Base-by-base conservation (phyloP, 2,329 filamentous ascomycete species). In the Verticillium isaacii region DNA sequence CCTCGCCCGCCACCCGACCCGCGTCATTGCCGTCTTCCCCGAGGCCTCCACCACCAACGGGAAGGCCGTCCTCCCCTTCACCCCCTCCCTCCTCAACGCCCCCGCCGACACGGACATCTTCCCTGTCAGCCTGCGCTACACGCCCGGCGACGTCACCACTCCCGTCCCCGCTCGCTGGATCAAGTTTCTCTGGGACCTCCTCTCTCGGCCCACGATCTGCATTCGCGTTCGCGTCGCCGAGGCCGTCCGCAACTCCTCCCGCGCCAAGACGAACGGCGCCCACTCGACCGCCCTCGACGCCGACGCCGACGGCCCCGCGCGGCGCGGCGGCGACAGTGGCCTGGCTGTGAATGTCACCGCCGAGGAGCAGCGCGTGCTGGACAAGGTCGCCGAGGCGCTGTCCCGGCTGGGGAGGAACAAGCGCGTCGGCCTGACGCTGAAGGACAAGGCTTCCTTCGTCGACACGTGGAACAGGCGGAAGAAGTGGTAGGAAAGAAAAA, bases 1-100 rank as follows among this genome's bases (percentile, higher is more conserved):
- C 5, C 72, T 93, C 12, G 76, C 80, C 36, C 80, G 84, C 62
- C 85, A 96, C 72, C 92, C 92, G 0, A 82, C 85, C 62, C 87
- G 92, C 56, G 85, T 92, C 63, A 85, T 98, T 65, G 92, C 89
- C 64, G 87, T 97, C 1, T 97, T 98, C 73, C 94, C 95, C 14
- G 95, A 99, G 77, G 94, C 90, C 75, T 95, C 90, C 5, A 96
- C 95, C 1, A 97, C 92, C 55, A 99, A 99, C 72, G 94, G 94
- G 65, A 89, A 91, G 67, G 95, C 90, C 5, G 93, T 98, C 65
- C 77, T 99, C 14, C 91, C 92, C 1, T 86, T 97, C 61, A 92
- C 90, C 64, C 92, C 90, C 0, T 89, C 88, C 58, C 81, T 99
- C 1, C 79, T 95, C 2, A 84, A 87, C 17, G 85, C 86, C 0